Evolutionary conservation across 805 yeast species (phyloP).

Genomic region (Lipomyces japonicus): DNA sequence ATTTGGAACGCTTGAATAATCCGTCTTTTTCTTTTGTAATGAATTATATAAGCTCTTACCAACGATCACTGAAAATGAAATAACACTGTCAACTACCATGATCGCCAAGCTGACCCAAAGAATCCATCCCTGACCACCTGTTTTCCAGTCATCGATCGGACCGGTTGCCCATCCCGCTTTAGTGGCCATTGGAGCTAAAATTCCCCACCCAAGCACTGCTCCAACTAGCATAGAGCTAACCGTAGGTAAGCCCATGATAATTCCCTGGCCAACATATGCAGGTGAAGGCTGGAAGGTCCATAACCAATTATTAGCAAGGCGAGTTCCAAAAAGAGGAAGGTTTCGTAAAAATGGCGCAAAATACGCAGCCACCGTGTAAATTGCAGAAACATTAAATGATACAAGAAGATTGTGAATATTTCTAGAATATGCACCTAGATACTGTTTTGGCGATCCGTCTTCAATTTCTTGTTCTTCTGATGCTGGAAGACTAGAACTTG

Average conservation of each 20-base stretch:
- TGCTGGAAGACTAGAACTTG: neutral
- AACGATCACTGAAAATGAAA: slow-evolving; percentile 58
- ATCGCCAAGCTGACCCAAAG: slow-evolving; percentile 89
- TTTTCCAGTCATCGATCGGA: slow-evolving; percentile 84
- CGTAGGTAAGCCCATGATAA: slow-evolving; percentile 93
- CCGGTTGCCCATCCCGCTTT: slow-evolving; percentile 83
- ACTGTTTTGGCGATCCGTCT: slow-evolving; percentile 15
- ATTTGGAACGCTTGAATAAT: slow-evolving; percentile 10
- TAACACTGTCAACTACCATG: slow-evolving; percentile 88
- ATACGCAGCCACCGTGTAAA: slow-evolving; percentile 67
- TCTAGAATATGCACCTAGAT: slow-evolving; percentile 35
- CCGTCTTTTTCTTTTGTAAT: neutral
- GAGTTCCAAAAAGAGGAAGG: slow-evolving; percentile 72
- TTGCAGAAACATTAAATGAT: slow-evolving; percentile 67
- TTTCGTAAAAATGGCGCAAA: slow-evolving; percentile 65
- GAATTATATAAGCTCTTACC: slow-evolving; percentile 17
- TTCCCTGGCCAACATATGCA: slow-evolving; percentile 95
- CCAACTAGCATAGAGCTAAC: slow-evolving; percentile 90
- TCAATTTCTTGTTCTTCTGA: slow-evolving; percentile 1
- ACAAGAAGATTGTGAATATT: slow-evolving; percentile 57
- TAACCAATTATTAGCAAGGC: slow-evolving; percentile 58
- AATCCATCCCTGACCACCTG: slow-evolving; percentile 96
- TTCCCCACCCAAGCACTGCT: slow-evolving; percentile 84
- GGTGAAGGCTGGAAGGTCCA: slow-evolving; percentile 96
- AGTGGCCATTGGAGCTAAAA: slow-evolving; percentile 78